Evolutionary conservation across 768 basidiomycete species (phyloP).

Genomic region (Panus rudis): DNA sequence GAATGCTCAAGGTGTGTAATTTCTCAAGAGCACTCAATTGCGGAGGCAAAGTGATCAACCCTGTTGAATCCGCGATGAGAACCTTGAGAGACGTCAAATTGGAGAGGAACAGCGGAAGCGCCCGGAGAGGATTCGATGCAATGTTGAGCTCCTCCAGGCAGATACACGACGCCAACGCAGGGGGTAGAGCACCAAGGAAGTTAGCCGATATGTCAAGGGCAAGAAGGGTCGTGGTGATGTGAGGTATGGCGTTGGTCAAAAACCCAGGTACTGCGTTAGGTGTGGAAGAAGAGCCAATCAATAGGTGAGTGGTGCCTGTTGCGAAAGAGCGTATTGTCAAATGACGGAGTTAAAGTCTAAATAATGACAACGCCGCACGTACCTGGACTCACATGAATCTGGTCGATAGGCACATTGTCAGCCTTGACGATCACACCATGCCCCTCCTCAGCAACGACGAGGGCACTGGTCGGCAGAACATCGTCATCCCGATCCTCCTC

Average conservation of each 20-base stretch:
- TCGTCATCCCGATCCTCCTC: constrained; percentile 44
- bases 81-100: constrained; percentile 73
- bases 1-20: constrained; percentile 84
- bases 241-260: constrained; percentile 61
- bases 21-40: constrained; percentile 66
- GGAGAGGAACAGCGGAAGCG: constrained; percentile 85
- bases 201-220: constrained; percentile 92
- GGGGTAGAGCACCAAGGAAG: constrained; percentile 77
- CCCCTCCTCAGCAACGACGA: constrained; percentile 78
- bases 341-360: constrained; percentile 1
- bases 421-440: constrained; percentile 77
- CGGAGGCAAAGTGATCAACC: constrained; percentile 69
- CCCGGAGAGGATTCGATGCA: constrained; percentile 82
- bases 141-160: constrained; percentile 91
- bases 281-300: constrained; percentile 74
- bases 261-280: constrained; percentile 75
- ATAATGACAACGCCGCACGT: constrained; percentile 20
- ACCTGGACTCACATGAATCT: constrained; percentile 72
- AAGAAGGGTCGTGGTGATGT: constrained; percentile 71
- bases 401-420: constrained; percentile 49
- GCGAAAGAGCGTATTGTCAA: not conserved
- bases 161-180: constrained; percentile 71
- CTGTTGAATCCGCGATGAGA: constrained; percentile 88
- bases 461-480: constrained; percentile 70
- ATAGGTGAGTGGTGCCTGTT: constrained; percentile 87